Conservation (phyloP, 2,329 filamentous ascomycete genomes). For the Cladophialophora chaetospira region DNA sequence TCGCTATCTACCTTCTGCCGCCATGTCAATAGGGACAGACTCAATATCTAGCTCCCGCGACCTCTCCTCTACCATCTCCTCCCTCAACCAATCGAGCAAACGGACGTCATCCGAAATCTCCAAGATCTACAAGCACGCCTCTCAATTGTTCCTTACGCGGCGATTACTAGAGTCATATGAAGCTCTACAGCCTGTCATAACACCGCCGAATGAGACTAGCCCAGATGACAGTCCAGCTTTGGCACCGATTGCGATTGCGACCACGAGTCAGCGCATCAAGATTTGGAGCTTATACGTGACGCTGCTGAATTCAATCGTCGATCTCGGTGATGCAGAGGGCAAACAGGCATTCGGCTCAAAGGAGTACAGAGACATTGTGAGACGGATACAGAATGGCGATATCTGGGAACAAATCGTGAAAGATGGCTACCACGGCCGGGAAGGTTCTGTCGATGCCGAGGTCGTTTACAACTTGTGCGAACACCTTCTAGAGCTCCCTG, state of each 20-base stretch:
- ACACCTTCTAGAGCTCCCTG: neutral
- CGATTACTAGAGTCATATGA: slow-evolving; percentile 86
- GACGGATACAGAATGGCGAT: slow-evolving; percentile 81
- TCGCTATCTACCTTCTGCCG: neutral
- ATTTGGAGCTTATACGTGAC: slow-evolving; percentile 97
- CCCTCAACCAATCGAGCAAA: slow-evolving; percentile 61
- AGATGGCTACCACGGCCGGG: slow-evolving; percentile 82
- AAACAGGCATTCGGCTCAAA: slow-evolving; percentile 83
- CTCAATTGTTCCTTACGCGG: slow-evolving; percentile 91
- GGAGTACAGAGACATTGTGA: slow-evolving; percentile 79
- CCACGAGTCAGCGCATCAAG: slow-evolving; percentile 82
- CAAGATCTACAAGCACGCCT: slow-evolving; percentile 90
- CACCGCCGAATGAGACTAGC: slow-evolving; percentile 47
- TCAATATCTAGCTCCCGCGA: slow-evolving; percentile 54
- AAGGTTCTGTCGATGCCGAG: slow-evolving; percentile 90
- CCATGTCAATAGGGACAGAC: slow-evolving; percentile 35
- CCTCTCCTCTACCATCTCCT: slow-evolving; percentile 69
- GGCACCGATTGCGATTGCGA: slow-evolving; percentile 77
- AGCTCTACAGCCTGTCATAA: slow-evolving; percentile 80
- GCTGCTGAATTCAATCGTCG: slow-evolving; percentile 85
- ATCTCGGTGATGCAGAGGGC: slow-evolving; percentile 86
- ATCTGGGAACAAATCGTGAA: slow-evolving; percentile 94
- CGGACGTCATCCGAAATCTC: slow-evolving; percentile 66
- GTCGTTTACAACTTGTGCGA: slow-evolving; percentile 67
- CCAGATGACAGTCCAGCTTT: slow-evolving; percentile 50